Evolutionary conservation across 257 asterid species (phyloP).

Genomic region (Nicotiana benthamiana): DNA sequence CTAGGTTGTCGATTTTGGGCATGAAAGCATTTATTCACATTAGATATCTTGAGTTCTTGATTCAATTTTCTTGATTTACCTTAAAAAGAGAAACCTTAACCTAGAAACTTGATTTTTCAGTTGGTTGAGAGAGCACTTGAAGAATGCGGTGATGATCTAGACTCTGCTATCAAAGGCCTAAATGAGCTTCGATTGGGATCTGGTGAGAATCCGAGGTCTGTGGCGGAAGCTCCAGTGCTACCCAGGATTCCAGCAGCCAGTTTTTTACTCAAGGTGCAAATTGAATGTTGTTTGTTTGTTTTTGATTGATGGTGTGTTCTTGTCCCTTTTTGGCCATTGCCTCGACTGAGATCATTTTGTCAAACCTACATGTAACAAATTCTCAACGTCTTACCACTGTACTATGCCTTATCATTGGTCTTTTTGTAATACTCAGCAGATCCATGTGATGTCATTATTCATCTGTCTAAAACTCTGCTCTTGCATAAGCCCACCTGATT

Average conservation of each 20-base stretch:
- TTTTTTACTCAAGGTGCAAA: constrained; percentile 36
- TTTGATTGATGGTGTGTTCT: neutral
- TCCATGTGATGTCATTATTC: neutral
- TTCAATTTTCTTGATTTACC: neutral
- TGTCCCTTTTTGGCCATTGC: neutral
- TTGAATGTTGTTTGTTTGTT: neutral
- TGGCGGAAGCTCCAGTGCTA: constrained; percentile 25
- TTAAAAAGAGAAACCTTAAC: constrained; percentile 12
- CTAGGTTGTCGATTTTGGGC: neutral
- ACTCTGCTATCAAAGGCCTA: constrained; percentile 69
- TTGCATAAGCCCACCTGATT: neutral
- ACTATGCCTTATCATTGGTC: neutral
- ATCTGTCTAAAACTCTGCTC: neutral
- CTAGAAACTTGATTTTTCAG: constrained; percentile 33
- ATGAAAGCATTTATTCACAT: neutral
- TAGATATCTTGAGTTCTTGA: neutral
- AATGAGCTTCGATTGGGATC: constrained; percentile 76
- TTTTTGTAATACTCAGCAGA: neutral
- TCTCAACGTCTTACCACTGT: neutral
- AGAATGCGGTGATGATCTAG: constrained; percentile 67
- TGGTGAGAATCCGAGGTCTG: constrained; percentile 22
- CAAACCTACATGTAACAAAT: neutral
- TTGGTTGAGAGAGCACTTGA: constrained; percentile 70
- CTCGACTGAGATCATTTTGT: neutral
- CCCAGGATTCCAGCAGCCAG: constrained; percentile 28